Base-by-base conservation (phyloP, 1,284 basidiomycete genomes). In the Serendipita sp. region DNA sequence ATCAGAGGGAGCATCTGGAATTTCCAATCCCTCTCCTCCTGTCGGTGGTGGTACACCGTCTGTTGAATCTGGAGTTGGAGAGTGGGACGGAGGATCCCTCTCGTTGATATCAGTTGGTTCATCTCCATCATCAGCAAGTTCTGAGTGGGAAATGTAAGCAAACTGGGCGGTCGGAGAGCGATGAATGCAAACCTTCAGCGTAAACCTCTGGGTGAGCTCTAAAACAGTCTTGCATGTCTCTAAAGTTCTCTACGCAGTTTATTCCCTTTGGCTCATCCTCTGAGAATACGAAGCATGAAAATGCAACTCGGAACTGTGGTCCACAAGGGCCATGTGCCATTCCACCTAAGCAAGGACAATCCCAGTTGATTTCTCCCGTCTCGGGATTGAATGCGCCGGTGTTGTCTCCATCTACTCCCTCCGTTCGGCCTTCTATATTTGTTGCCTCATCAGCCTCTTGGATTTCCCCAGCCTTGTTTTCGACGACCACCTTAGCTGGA, bases 311-410 rank as follows among this genome's bases (percentile, higher is more conserved):
- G 79, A 99, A 99, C 70, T 98, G 82, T 67, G 83, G 80, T 10
- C 95, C 95, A 71, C 95, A 99, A 1, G 94, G 93, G 3, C 96
- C 96, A 70, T 97, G 81, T 2, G 96, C 94, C 96, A 99, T 98
- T 63, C 95, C 96, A 30, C 95, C 95, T 10, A 99, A 83, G 73
- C 95, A 99, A 1, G 93, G 91, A 72, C 93, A 97, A 72, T 95
- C 93, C 93, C 93, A 97, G 77, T 97, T 97, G 71, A 97, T 95
- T 78, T 96, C 92, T 60, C 95, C 95, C 0, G 95, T 99, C 67
- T 85, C 91, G 22, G 94, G 93, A 75, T 99, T 89, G 79, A 77
- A 82, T 0, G 80, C 80, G 12, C 77, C 75, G 66, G 76, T 70
- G 4, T 67, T 65, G 42, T 63, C 22, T 2, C 50, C 64, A 44